Base-by-base conservation (phyloP, 2,329 filamentous ascomycete species). In the Phaeophleospora eucalypticola region DNA sequence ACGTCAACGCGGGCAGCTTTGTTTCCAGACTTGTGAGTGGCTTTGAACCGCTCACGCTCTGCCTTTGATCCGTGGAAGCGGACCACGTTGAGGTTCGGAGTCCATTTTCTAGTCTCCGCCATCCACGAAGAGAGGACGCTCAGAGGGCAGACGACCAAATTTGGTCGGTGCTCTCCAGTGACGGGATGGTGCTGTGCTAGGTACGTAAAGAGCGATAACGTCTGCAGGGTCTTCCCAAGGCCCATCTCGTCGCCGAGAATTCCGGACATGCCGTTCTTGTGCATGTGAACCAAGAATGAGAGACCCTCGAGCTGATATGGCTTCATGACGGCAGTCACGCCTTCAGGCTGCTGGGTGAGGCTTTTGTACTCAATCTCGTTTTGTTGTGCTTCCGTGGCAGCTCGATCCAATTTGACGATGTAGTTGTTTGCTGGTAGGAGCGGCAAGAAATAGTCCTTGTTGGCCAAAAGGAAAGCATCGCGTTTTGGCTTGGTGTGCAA, bases 231-330 rank as follows among this genome's bases (percentile, higher is more conserved):
- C 58, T 76, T 76, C 19, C 73, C 73, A 3, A 76, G 62, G 16
- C 73, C 73, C 73, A 76, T 76, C 45, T 76, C 73, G 43, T 76
- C 73, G 15, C 73, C 73, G 2, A 76, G 57, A 32, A 76, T 73
- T 4, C 68, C 66, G 7, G 69, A 68, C 52, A 72, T 62, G 45
- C 70, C 69, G 47, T 75, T 74, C 2, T 65, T 59, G 50, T 73
- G 66, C 45, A 74, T 65, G 51, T 74, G 69, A 0, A 74, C 56
- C 6, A 78, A 65, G 54, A 76, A 78, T 0, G 72, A 74, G 0
- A 78, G 61, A 1, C 75, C 76, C 3, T 72, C 68, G 0, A 77
- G 57, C 48, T 78, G 76, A 38, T 78, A 76, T 2, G 72, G 68
- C 54, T 78, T 78, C 63, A 78, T 73, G 0, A 57, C 68, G 0